Base-by-base conservation (phyloP, 2,329 filamentous ascomycete species). In the Talaromyces piceae region DNA sequence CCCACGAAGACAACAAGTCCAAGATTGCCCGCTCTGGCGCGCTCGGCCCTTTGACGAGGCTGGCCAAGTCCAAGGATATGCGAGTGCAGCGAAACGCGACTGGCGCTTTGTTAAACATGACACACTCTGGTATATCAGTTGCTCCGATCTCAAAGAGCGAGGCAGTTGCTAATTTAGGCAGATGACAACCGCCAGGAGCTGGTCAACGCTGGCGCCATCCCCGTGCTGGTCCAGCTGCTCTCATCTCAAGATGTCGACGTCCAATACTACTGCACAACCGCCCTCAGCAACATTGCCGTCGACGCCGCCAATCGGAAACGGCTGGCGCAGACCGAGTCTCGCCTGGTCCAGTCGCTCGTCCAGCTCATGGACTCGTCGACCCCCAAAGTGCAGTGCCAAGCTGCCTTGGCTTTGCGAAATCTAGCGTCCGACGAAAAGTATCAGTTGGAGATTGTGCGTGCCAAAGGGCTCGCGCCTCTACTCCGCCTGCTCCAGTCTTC, bases 211-310 rank as follows among this genome's bases (percentile, higher is more conserved):
- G 91, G 91, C 56, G 93, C 93, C n/a, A 96, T 98, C 58, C 93
- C 93, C 4, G 91, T 98, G 7, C 83, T 98, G 23, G 93, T 98
- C 37, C 90, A 96, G 65, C 83, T 98, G 22, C 83, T 98, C 43
- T 90, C 88, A 7, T 97, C 93, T 23, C 76, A 86, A 53, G 93
- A 98, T 64, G 91, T 96, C 59, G 93, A 98, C 66, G 93, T 98
- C 27, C 93, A 98, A 73, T 98, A 98, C 73, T 98, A 98, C 73
- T 98, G 93, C 75, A 98, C 93, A 16, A 98, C 93, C 4, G 93
- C 93, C 11, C 81, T 98, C 53, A 97, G 91, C 78, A 98, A 98
- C 69, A 98, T 98, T 61, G 93, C 93, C 5, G 93, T 98, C 49
- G 93, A 98, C 66, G 80, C 86, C 43, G 86, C 83, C 63, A 97